Base-by-base conservation (phyloP, 257 asterid genomes). In the Solanum sejunctum region DNA sequence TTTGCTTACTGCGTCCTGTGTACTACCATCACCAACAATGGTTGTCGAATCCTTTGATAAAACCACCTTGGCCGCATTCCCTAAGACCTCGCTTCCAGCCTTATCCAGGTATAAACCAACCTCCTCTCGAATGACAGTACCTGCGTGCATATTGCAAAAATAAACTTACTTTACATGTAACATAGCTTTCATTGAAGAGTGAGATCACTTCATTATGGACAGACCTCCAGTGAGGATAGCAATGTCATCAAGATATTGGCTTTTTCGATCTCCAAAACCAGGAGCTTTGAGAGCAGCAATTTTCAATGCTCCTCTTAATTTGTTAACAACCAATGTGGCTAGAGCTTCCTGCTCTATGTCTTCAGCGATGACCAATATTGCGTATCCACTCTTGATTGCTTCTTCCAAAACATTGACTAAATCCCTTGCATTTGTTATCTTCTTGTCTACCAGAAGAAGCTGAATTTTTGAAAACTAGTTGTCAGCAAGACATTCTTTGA, bases 251-350 rank as follows among this genome's bases (percentile, higher is more conserved):
- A 97, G 98, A 92, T 97, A 97, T 84, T 97, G 97, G 83, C 97
- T 92, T 88, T 97, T 97, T 79, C 99, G 88, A 84, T 95, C 99
- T 85, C 99, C 99, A 88, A 95, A 97, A 9, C 98, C 99, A 86
- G 99, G 99, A 78, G 99, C 98, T 90, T 97, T 97, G 32, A 97
- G 93, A 72, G 99, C 99, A 81, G 98, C 98, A 80, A 97, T 93
- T 89, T 97, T 95, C 88, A 97, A 83, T 10, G 99, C 91, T 18
- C 99, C 99, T 88, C 99, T 94, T 57, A 95, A 92, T 90, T 87
- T 97, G 92, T 97, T 97, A 82, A 97, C 99, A 77, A 95, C 99
- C 57, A 95, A 95, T 26, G 99, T 97, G 80, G 98, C 99, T 55
- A 97, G 89, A 84, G 99, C 98, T 87, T 97, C 99, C 86, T 97